These are phyloP conservation scores for Vigna angularis DNA, from an alignment of 306 rosid genomes.

Conservation along the genomic window DNA sequence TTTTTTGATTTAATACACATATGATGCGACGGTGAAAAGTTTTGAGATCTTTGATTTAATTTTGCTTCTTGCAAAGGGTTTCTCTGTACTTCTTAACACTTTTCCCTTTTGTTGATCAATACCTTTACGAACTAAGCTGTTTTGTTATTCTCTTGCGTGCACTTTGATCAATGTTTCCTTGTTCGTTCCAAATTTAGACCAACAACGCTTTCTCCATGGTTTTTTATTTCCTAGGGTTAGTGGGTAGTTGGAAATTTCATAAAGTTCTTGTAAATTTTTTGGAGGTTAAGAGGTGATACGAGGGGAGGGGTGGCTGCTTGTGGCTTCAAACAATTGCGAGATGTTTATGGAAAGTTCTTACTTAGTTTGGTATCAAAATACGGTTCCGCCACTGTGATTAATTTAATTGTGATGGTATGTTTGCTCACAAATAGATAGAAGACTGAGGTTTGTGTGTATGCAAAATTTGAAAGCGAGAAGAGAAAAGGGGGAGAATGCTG, in stretches of 20 bases:
- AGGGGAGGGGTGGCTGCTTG: not conserved
- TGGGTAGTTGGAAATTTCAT: conserved; percentile 3
- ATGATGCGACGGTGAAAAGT: conserved; percentile 19
- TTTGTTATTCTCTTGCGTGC: not conserved
- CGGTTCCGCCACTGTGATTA: not conserved
- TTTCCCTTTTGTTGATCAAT: not conserved
- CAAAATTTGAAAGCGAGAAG: not conserved
- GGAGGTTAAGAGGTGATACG: not conserved
- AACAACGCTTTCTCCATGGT: not conserved
- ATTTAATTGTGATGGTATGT: not conserved
- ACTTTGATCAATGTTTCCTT: conserved; percentile 14
- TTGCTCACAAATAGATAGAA: conserved; percentile 4
- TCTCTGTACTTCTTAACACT: conserved; percentile 10
- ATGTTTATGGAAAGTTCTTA: not conserved
- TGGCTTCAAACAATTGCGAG: not conserved
- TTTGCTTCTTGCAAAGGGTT: conserved; percentile 20
- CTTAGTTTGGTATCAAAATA: not conserved
- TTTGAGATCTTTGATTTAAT: not conserved
- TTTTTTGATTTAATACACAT: not conserved
- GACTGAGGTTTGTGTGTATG: not conserved
- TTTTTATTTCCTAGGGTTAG: not conserved
- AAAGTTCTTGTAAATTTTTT: not conserved
- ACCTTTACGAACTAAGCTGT: not conserved
- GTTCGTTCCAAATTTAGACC: not conserved
- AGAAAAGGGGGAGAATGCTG: not conserved